phyloP scores from a whole-genome alignment of 2,329 filamentous ascomycete genomes.

The Talaromyces sp. region DNA sequence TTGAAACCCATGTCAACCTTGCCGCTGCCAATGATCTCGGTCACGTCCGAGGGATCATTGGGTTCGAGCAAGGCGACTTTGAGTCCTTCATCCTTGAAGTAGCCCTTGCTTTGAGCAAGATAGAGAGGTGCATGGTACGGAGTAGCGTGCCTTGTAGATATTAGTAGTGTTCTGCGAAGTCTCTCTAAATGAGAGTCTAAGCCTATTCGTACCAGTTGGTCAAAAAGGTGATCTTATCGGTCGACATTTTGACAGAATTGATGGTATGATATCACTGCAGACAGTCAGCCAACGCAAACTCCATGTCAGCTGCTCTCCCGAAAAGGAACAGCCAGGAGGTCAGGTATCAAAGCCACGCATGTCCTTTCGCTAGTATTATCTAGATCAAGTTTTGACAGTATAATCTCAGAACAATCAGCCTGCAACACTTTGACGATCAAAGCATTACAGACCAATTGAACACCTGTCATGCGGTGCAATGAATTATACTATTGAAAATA shows the following conservation, averaged over 20 bases:
- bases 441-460: slow-evolving; percentile 27
- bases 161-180: slow-evolving; percentile 13
- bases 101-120: slow-evolving; percentile 71
- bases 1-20: slow-evolving; percentile 79
- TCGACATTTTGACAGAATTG: slow-evolving; percentile 62
- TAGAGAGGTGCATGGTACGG: slow-evolving; percentile 77
- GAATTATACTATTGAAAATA: slow-evolving; percentile 41
- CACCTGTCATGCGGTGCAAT: slow-evolving; percentile 45
- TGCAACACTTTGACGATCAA: slow-evolving; percentile 10
- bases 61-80: slow-evolving; percentile 75
- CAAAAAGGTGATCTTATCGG: slow-evolving; percentile 80
- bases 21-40: slow-evolving; percentile 72
- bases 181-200: not conserved
- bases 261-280: slow-evolving; percentile 27
- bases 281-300: slow-evolving; percentile 17
- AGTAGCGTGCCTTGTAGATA: slow-evolving; percentile 65
- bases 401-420: slow-evolving; percentile 63
- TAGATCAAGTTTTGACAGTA: slow-evolving; percentile 82
- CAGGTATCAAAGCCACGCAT: slow-evolving; percentile 64
- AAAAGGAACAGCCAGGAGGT: slow-evolving; percentile 23
- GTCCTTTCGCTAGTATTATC: slow-evolving; percentile 86
- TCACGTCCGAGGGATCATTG: slow-evolving; percentile 77
- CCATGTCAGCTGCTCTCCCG: not conserved
- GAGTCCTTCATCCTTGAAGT: slow-evolving; percentile 70
- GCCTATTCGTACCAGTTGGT: slow-evolving; percentile 70